Base-by-base conservation (phyloP, 148 eudicot species). In the Chenopodium suecicum region DNA sequence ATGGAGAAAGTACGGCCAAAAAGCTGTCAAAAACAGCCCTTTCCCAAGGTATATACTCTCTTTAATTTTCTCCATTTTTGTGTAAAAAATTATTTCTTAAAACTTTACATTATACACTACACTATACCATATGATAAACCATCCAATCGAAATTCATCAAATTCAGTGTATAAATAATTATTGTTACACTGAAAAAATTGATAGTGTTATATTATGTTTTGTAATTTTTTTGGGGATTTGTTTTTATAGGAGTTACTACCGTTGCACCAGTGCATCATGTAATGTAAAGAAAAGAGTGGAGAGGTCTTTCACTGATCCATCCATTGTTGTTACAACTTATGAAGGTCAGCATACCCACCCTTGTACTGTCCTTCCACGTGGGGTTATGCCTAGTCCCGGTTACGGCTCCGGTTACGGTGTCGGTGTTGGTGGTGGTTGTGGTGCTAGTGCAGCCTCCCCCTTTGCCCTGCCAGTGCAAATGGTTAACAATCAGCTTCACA, bases 1-100 rank as follows among this genome's bases (percentile, higher is more conserved):
- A 80, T 94, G 98, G 98, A 88, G 98, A 82, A 94, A 94, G 84
- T 94, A 94, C 75, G 98, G 98, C 82, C 98, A 94, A 84, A 93
- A 93, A 79, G 94, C 97, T 84, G 97, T 94, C 37, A 94, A 94
- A 76, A 91, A 94, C 88, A 91, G 92, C 86, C 91, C 94, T 79
- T 94, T 90, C 70, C 98, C 98, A 27, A 94, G 98, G 98, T 94
- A 87, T 9, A 27, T 34, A 58, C 17, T 32, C 10, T 11, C 54
- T 72, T 8, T 72, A 46, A n/a, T 17, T 47, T 70, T 20, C n/a
- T 17, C 58, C 44, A 41, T 41, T 41, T 41, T 41, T 41, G 7
- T 41, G 44, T 41, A 41, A 41, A 37, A 37, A 41, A 0, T 41
- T 4, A 34, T 34, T 41, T 41, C 44, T 41, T 41, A 41, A 5